Base-by-base conservation (phyloP, 23 red algal genomes). In the Gracilariopsis chorda region DNA sequence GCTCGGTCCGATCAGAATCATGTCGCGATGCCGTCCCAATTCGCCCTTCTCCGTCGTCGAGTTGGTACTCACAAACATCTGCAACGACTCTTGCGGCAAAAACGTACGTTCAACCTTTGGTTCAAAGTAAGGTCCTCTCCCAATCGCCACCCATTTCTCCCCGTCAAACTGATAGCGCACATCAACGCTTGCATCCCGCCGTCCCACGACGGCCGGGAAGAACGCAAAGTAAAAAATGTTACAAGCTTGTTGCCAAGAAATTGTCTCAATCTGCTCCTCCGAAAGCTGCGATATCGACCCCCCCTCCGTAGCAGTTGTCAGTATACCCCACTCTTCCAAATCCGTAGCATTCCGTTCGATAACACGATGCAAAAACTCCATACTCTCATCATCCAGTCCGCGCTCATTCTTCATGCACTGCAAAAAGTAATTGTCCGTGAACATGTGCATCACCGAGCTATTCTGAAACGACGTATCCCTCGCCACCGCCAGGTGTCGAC, bases 221-320 rank as follows among this genome's bases (percentile, higher is more conserved):
- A 2, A 69, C 19, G 82, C 30, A 68, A 87, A 87, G 64, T 73
- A 87, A 61, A 87, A 55, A 35, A 69, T 68, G 48, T 87, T 87
- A 19, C 82, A 87, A 14, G 53, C 45, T 44, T 87, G 62, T 44
- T 68, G 20, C 35, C 48, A 55, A 1, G 5, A 21, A 2, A 72
- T 51, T 21, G 2, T 34, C 2, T 4, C 7, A 20, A 87, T 20
- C 6, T 80, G n/a, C 20, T 51, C 40, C 12, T 13, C 30, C n/a
- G 41, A 4, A 4, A 80, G 41, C 4, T 80, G 7, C 8, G 30
- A 10, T 4, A 80, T 6, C 8, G 41, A 10, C 62, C 12, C 16
- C 12, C 62, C 28, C n/a, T 20, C 40, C 40, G 32, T 55, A 4
- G 13, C 41, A 16, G 27, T 32, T 19, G 67, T 34, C 4, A 80